Base-by-base conservation (phyloP, 129 eudicot species). In the Saposhnikovia divaricata region DNA sequence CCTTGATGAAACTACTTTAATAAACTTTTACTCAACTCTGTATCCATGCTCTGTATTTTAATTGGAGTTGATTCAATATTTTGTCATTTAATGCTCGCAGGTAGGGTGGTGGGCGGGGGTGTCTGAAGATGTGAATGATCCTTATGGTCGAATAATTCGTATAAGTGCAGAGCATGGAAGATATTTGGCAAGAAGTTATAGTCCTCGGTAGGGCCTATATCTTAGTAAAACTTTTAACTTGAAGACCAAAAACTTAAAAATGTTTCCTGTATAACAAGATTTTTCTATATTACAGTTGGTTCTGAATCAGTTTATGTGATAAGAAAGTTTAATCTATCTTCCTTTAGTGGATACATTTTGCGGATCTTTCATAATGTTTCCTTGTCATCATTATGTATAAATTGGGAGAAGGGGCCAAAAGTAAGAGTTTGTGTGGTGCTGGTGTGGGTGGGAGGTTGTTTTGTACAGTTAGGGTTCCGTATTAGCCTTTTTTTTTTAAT, bases 101-200 rank as follows among this genome's bases (percentile, higher is more conserved):
- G 98, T 96, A 48, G 99, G 99, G 72, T 96, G 99, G 99, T 96
- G 99, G 99, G 90, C 96, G 82, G 99, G 99, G 85, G 83, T 89
- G 84, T 88, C 99, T 39, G 93, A 96, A 82, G 92, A 92, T 83
- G 81, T 59, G 21, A 71, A 87, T 76, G 93, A 92, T 87, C 98
- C 97, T 53, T 90, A 92, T 87, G 99, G 99, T 73, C 87, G 86
- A 74, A 90, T 96, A 59, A 92, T 96, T 31, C 96, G 82, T 79
- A 96, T 96, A 86, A 92, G 89, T 83, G 99, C 98, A 59, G 99
- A 90, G 80, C 91, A 96, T 71, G 99, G 99, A 59, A 87, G 99
- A 83, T 96, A 96, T 69, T 87, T 96, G 46, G 99, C 99, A 43
- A 86, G 93, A 85, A 90, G 97, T 81, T 96, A 89, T 78, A 90